Evolutionary conservation across 805 yeast genomes (phyloP), one percentile per base, ranked within the genome.

Genomic region (Candida sanyiensis): DNA sequence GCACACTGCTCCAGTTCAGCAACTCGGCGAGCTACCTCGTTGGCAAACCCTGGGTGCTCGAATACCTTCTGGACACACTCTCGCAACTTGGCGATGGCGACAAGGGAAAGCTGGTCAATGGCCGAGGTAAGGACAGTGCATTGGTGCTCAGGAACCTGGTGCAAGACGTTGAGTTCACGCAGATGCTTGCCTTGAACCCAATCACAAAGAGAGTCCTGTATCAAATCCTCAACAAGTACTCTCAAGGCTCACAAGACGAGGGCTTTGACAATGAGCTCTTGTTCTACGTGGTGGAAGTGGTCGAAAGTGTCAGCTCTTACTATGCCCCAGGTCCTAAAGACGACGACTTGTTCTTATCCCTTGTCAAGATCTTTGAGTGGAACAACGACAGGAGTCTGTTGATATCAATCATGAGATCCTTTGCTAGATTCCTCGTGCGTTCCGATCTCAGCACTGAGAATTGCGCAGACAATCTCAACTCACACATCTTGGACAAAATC

Each of bases 291-390:
- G 59, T 86, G 37, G 98, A 93, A 58, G 72, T 88, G 23, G 72
- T 85, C 45, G 97, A 93, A 57, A 80, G 89, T 3, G 73, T 88
- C 23, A 77, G 90, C 3, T 82, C 96, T 30, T 86, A 85, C 58
- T 70, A 83, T 48, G 77, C 88, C 4, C 89, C 93, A 22, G 83
- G 81, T 20, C 69, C 76, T 18, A 70, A 76, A 36, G 79, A 81
- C 48, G 93, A 88, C 54, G 75, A 75, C 12, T 58, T 88, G 46
- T 79, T 88, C 59, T 56, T 70, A 38, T 65, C 71, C 2, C 64
- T 87, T 37, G 64, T 79, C 18, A 55, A 63, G 6, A 65, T 79
- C 19, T 66, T 87, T 38, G 58, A 61, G 24, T 51, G 59, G 20
- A 66, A 77, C 5, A 69, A 70, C 28, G 97, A 93, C 57, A 73